A percentile compares a stretch with the other conserved stretches of the same genome.
phyloP scores from a whole-genome alignment of 495 filamentous ascomycete species.

The Trichocladium uniseriatum region DNA sequence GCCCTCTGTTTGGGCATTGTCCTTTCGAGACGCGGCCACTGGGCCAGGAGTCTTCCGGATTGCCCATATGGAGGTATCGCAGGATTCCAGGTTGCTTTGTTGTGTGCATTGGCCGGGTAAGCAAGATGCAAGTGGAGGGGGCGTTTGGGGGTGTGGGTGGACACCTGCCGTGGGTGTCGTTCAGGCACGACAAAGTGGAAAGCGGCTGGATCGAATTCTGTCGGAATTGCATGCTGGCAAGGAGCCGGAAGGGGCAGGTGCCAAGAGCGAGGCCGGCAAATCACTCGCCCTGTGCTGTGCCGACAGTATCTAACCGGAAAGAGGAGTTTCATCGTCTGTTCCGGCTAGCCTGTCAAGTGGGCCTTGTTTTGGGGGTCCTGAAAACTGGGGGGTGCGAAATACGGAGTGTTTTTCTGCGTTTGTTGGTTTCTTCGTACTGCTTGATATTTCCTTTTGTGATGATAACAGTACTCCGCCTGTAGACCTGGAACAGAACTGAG shows the following conservation, averaged over 20 bases:
- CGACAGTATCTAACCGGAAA: slow-evolving; percentile 8
- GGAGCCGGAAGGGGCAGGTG: slow-evolving; percentile 14
- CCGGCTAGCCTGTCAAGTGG: background rate
- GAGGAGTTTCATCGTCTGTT: background rate
- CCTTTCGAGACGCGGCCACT: too few relatives aligned
- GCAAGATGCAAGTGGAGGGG: too few relatives aligned
- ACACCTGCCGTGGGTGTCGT: background rate
- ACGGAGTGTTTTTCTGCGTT: too few relatives aligned
- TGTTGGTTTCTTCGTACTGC: too few relatives aligned
- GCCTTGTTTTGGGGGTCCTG: background rate
- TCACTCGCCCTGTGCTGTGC: background rate
- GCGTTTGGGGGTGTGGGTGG: background rate
- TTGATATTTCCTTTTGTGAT: too few relatives aligned
- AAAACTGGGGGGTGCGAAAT: background rate
- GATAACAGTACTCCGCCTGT: too few relatives aligned
- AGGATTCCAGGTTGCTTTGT: background rate
- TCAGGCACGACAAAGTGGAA: slow-evolving; percentile 17
- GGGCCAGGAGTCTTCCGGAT: too few relatives aligned
- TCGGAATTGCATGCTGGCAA: slow-evolving; percentile 22
- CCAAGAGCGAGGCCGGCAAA: background rate
- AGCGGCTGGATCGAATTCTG: slow-evolving; percentile 22
- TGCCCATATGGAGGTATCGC: too few relatives aligned
- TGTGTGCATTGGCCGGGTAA: slow-evolving; percentile 2
- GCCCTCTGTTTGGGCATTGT: too few relatives aligned
- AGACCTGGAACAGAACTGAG: too few relatives aligned